These are phyloP conservation scores for Delitschia confertaspora DNA, from an alignment of 495 filamentous ascomycete genomes.

Conservation along the genomic window DNA sequence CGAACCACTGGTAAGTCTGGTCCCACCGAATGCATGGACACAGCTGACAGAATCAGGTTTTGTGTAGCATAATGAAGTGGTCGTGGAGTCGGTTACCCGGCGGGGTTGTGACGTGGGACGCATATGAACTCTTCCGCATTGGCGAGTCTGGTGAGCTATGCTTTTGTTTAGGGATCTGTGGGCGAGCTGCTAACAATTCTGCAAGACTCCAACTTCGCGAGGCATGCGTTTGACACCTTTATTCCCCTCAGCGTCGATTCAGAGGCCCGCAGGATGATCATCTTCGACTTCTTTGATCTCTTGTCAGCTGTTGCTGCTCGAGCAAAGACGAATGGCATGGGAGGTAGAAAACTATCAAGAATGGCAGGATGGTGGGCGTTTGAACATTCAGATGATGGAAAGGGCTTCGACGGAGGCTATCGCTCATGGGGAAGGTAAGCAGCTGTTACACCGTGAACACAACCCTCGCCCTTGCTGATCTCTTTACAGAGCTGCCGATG, in stretches of 20 bases:
- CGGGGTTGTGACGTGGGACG: slow-evolving; percentile 93
- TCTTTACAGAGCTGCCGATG: slow-evolving; percentile 70
- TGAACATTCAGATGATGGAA: slow-evolving; percentile 72
- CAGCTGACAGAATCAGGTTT: slow-evolving; percentile 50
- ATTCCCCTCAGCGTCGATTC: slow-evolving; percentile 91
- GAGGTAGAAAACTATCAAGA: slow-evolving; percentile 85
- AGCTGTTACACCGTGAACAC: background rate
- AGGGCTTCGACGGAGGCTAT: slow-evolving; percentile 95
- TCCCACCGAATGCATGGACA: slow-evolving; percentile 17
- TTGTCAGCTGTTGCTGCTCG: slow-evolving; percentile 73
- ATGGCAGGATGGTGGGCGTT: slow-evolving; percentile 99
- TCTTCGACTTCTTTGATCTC: slow-evolving; percentile 94
- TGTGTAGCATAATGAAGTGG: slow-evolving; percentile 95
- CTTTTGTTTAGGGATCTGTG: background rate
- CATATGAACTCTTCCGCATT: slow-evolving; percentile 90
- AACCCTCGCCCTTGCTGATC: slow-evolving; percentile 12
- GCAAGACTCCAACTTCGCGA: slow-evolving; percentile 80
- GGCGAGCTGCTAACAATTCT: slow-evolving; percentile 15
- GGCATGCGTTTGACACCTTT: slow-evolving; percentile 91
- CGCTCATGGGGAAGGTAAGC: slow-evolving; percentile 64
- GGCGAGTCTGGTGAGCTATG: slow-evolving; percentile 71
- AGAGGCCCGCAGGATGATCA: slow-evolving; percentile 74
- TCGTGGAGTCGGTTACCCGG: slow-evolving; percentile 92
- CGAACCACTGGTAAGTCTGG: slow-evolving; percentile 71
- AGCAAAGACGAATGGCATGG: slow-evolving; percentile 86